phyloP scores from a whole-genome alignment of 305 asterid genomes.

The Andrographis paniculata region DNA sequence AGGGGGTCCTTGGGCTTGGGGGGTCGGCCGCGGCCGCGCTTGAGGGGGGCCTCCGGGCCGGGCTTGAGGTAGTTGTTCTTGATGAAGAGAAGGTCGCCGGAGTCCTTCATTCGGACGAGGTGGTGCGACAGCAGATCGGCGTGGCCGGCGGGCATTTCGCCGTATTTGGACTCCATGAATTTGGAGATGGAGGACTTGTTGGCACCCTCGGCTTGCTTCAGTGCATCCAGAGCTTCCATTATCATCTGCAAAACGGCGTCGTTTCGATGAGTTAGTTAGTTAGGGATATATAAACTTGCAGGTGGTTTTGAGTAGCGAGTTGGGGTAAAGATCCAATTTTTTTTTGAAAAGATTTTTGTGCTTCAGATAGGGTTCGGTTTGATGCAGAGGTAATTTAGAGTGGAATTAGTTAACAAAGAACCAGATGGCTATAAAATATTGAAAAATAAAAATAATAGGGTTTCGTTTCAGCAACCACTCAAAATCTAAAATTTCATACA shows the following conservation, averaged over 20 bases:
- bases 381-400: no score
- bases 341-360: no score
- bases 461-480: no score
- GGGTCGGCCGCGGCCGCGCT: slow-evolving; percentile 83
- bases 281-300: no score
- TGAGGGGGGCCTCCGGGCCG: slow-evolving; percentile 48
- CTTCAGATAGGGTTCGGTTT: no score
- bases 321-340: no score
- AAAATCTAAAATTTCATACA: no score
- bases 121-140: slow-evolving; percentile 46
- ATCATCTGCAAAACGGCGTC: slow-evolving; percentile 37
- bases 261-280: no score
- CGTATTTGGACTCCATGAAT: slow-evolving; percentile 62
- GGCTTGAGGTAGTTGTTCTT: slow-evolving; percentile 69
- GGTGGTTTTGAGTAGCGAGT: no score
- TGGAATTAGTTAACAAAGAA: no score
- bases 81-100: slow-evolving; percentile 54
- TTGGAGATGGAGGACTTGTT: slow-evolving; percentile 65
- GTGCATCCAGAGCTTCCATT: slow-evolving; percentile 59
- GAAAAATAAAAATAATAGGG: no score
- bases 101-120: slow-evolving; percentile 52
- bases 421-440: no score
- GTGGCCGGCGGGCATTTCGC: slow-evolving; percentile 63
- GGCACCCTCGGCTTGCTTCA: slow-evolving; percentile 57
- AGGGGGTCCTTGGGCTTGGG: slow-evolving; percentile 56